A percentile compares a stretch with the other conserved stretches of the same genome.
These are phyloP conservation scores for Panicum miliaceum DNA, from an alignment of 176 grass and related monocot genomes.

Conservation along the genomic window DNA sequence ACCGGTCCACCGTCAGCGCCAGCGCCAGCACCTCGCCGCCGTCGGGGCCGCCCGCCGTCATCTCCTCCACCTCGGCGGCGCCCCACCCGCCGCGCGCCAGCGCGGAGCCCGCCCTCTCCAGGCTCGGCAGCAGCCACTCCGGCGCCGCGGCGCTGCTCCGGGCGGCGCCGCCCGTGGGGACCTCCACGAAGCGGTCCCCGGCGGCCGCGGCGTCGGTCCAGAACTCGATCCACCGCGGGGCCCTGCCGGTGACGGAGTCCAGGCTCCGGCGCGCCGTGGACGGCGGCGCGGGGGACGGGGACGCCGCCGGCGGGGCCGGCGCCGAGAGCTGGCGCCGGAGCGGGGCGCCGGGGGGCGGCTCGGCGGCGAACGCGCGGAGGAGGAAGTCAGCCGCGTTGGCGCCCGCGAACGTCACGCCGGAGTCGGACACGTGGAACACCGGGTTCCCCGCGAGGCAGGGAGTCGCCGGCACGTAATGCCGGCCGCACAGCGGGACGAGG, in stretches of 20 bases:
- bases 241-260: constrained; percentile 71
- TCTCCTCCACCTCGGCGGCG: constrained; percentile 64
- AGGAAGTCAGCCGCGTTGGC: constrained; percentile 73
- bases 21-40: constrained; percentile 34
- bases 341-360: constrained; percentile 40
- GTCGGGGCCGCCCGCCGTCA: constrained; percentile 31
- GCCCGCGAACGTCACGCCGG: constrained; percentile 60
- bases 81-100: constrained; percentile 64
- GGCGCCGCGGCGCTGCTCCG: not conserved
- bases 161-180: constrained; percentile 19
- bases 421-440: constrained; percentile 71
- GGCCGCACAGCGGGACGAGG: constrained; percentile 54
- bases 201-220: constrained; percentile 65
- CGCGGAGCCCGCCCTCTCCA: constrained; percentile 50
- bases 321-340: constrained; percentile 64
- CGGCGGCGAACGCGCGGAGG: constrained; percentile 57
- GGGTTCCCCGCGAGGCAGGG: constrained; percentile 76
- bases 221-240: constrained; percentile 81
- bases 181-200: constrained; percentile 55
- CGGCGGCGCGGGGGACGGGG: constrained; percentile 3
- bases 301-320: constrained; percentile 33
- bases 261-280: constrained; percentile 61
- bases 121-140: constrained; percentile 52
- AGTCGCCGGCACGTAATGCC: constrained; percentile 62
- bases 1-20: constrained; percentile 53